Evolutionary conservation across 768 basidiomycete genomes (phyloP).

Genomic region (Botryobasidium botryosum): DNA sequence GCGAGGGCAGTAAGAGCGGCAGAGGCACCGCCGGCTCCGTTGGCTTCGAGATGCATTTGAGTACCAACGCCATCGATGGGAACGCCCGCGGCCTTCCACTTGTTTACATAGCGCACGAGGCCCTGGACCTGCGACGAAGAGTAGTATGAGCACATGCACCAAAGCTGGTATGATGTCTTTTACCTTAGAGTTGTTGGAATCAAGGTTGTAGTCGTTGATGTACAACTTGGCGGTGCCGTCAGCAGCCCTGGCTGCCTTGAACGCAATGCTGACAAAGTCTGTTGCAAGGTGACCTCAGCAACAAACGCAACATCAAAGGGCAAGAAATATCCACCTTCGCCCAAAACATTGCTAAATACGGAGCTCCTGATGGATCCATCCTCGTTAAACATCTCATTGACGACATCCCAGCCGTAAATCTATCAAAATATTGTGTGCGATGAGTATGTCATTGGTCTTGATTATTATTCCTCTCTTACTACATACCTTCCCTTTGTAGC

Average conservation of each 20-base stretch:
- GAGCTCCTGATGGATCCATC: constrained; percentile 31
- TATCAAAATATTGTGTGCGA: constrained; percentile 32
- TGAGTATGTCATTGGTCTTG: too few relatives aligned
- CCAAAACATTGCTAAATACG: constrained; percentile 28
- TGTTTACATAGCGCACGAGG: too few relatives aligned
- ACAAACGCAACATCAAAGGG: background rate
- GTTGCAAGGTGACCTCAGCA: background rate
- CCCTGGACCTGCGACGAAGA: too few relatives aligned
- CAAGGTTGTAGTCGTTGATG: too few relatives aligned
- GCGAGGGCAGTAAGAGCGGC: too few relatives aligned
- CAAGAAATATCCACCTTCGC: constrained; percentile 15
- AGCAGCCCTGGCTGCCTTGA: constrained; percentile 32
- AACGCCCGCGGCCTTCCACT: too few relatives aligned
- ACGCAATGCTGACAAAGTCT: constrained; percentile 35
- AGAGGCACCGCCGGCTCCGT: background rate
- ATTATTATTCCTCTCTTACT: too few relatives aligned
- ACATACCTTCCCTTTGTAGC: constrained; percentile 12
- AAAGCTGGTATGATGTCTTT: too few relatives aligned
- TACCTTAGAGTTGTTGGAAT: constrained; percentile 3
- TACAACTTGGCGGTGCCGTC: constrained; percentile 28
- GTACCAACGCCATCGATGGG: constrained; percentile 6
- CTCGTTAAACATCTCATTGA: too few relatives aligned
- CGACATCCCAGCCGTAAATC: too few relatives aligned
- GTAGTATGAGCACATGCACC: too few relatives aligned
- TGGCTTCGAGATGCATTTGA: constrained; percentile 4